Conservation (phyloP, 306 rosid species). For the Prunus campanulata region DNA sequence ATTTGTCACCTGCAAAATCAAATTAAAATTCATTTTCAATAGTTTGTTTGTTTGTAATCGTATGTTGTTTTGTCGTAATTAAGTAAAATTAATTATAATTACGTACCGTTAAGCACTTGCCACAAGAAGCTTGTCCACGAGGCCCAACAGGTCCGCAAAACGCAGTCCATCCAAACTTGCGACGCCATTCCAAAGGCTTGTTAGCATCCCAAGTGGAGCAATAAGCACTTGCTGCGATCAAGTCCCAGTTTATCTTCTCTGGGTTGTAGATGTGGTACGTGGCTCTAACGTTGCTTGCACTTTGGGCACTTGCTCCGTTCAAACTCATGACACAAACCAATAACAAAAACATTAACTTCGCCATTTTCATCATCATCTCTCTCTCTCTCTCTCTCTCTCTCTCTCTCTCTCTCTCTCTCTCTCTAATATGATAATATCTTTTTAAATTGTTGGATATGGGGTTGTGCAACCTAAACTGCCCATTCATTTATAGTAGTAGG, state of each 20-base stretch:
- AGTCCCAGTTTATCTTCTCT: conserved; percentile 30
- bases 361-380: neutral
- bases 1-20: conserved; percentile 51
- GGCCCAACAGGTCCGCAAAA: conserved; percentile 63
- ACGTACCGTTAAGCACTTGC: conserved; percentile 55
- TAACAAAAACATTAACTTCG: conserved; percentile 3
- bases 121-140: conserved; percentile 48
- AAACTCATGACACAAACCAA: neutral
- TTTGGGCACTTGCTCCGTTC: neutral
- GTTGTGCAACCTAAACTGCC: neutral
- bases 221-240: conserved; percentile 28
- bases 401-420: no score
- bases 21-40: neutral
- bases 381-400: no score
- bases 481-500: neutral
- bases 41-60: no score
- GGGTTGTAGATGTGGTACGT: conserved; percentile 39
- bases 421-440: neutral
- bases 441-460: no score
- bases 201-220: conserved; percentile 78
- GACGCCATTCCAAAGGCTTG: conserved; percentile 60
- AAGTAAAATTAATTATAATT: no score
- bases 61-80: neutral
- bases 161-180: conserved; percentile 69
- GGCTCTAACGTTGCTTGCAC: conserved; percentile 5